Evolutionary conservation across 2,329 filamentous ascomycete genomes (phyloP), one percentile per base, ranked within the genome.

Genomic region (Fusarium caatingaense): DNA sequence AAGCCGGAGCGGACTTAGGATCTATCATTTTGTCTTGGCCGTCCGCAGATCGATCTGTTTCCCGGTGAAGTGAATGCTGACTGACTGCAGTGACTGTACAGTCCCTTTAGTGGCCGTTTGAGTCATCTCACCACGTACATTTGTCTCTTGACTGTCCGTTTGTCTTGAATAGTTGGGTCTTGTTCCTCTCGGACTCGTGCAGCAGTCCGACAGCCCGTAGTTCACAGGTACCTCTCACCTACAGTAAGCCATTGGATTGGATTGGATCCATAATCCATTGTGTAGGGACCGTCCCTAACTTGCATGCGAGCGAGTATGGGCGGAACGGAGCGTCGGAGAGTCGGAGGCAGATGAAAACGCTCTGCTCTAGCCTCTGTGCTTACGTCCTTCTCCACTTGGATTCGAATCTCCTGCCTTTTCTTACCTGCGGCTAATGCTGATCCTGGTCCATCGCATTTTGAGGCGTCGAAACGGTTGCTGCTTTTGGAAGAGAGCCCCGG

Each of bases 391-490:
- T 56, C 64, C 66, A 68, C 47, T 41, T 41, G 13, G 32, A 41
- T 46, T 64, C 40, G 46, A 44, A 54, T 60, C 34, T 51, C 57
- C 48, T 69, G 44, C 46, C 51, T 42, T 46, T 56, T 50, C 41
- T 45, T 28, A 20, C 34, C 56, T 56, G 48, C 46, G 49, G 37
- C 37, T 45, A 55, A 41, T 41, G 49, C 63, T 63, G 56, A 66
- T 46, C 53, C 47, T 47, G 46, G 66, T 67, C 60, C 67, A 50
- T 50, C 45, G 45, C 32, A 25, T 44, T 44, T 41, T 44, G 44
- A 51, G 53, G 28, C 51, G 57, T 62, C 70, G 72, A 74, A 74
- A 73, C 63, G 66, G 64, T 72, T 67, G 45, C 72, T 67, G 61
- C 53, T 70, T 73, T 72, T 27, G 60, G 53, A 37, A 53, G 23